These are phyloP conservation scores for Stevia rebaudiana DNA, from an alignment of 140 eudicot species.

Conservation along the genomic window DNA sequence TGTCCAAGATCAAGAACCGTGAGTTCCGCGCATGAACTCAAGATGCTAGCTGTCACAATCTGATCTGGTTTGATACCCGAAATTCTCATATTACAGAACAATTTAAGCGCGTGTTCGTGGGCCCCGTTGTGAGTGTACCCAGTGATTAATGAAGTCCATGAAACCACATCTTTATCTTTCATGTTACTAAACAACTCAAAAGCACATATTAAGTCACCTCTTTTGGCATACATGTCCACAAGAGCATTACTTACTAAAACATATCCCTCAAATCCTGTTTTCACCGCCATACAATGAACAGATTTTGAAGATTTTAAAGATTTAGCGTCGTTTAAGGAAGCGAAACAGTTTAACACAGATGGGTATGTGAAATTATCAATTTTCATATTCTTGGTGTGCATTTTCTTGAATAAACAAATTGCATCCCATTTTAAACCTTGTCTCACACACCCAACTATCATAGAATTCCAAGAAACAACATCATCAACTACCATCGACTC, in stretches of 20 bases:
- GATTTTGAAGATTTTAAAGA: constrained; percentile 33
- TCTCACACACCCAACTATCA: constrained; percentile 72
- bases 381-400: constrained; percentile 53
- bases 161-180: constrained; percentile 62
- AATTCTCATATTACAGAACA: constrained; percentile 57
- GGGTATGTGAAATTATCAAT: constrained; percentile 78
- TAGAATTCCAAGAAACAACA: constrained; percentile 68
- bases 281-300: constrained; percentile 59
- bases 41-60: constrained; percentile 44
- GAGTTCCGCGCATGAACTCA: constrained; percentile 78
- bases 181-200: constrained; percentile 40
- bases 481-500: constrained; percentile 50
- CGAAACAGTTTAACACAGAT: constrained; percentile 61
- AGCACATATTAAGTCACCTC: constrained; percentile 43
- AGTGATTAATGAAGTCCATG: constrained; percentile 81
- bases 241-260: constrained; percentile 64
- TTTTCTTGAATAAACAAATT: constrained; percentile 46
- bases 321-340: constrained; percentile 30
- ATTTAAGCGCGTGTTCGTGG: constrained; percentile 53
- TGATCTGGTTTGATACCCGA: constrained; percentile 61
- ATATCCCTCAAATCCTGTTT: constrained; percentile 49
- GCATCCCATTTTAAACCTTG: constrained; percentile 56
- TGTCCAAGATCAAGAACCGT: constrained; percentile 65
- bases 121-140: constrained; percentile 56
- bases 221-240: constrained; percentile 81